Conservation (phyloP, 768 basidiomycete species). For the Rhodotorula sphaerocarpa region DNA sequence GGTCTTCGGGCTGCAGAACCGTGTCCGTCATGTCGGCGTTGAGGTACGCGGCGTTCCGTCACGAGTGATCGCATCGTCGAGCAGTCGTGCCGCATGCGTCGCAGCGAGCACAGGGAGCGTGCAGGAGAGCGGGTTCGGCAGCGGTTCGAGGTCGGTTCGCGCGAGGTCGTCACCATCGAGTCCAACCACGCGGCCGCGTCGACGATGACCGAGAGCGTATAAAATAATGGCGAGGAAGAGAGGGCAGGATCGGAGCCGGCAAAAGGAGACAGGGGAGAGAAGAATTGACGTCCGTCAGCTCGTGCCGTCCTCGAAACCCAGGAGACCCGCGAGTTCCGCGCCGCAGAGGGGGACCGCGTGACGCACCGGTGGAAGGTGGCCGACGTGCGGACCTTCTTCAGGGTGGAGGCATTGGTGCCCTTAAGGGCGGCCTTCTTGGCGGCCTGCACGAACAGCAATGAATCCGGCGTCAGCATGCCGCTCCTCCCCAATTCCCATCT, state of each 20-base stretch:
- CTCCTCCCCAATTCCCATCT: background rate
- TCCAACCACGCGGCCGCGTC: too few relatives aligned
- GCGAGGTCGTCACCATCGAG: background rate
- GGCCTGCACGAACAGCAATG: slow-evolving; percentile 40
- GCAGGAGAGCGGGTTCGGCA: background rate
- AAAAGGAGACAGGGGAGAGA: background rate
- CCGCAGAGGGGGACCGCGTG: accelerated
- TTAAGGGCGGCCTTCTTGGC: slow-evolving; percentile 95
- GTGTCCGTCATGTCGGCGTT: too few relatives aligned
- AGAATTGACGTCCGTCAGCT: background rate
- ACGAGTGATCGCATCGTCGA: too few relatives aligned
- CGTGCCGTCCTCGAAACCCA: background rate
- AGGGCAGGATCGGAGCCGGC: too few relatives aligned
- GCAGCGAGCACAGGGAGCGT: too few relatives aligned
- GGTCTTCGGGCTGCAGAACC: slow-evolving; percentile 76
- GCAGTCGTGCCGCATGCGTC: too few relatives aligned
- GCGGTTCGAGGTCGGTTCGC: background rate
- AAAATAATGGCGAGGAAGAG: too few relatives aligned
- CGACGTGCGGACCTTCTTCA: slow-evolving; percentile 54
- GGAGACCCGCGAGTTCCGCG: background rate
- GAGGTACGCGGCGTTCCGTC: too few relatives aligned
- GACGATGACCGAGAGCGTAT: too few relatives aligned
- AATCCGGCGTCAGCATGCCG: background rate
- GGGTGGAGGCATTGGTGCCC: slow-evolving; percentile 53
- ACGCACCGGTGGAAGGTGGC: slow-evolving; percentile 61